Conservation (phyloP, 306 rosid species). For the Oxytropis ochrocephala region DNA sequence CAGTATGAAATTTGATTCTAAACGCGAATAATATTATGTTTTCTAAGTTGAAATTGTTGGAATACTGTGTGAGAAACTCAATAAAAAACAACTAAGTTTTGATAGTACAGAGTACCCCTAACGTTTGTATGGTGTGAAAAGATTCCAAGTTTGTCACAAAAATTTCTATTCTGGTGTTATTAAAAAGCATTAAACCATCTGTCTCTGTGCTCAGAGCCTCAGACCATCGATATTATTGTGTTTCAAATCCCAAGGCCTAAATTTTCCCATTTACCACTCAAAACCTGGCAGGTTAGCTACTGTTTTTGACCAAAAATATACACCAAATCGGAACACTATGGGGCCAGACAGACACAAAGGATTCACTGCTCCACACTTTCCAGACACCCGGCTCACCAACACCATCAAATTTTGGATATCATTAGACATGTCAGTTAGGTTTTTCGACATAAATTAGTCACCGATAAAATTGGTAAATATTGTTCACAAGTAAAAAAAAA, state of each 20-base stretch:
- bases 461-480: too few relatives aligned
- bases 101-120: conserved; percentile 20
- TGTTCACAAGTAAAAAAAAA: too few relatives aligned
- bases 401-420: background rate
- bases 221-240: conserved; percentile 28
- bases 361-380: background rate
- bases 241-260: conserved; percentile 63
- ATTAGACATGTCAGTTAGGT: too few relatives aligned
- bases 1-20: too few relatives aligned
- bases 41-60: too few relatives aligned
- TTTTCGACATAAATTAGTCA: too few relatives aligned
- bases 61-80: too few relatives aligned
- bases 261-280: conserved; percentile 20
- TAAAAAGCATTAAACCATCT: conserved; percentile 18
- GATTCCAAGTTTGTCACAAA: conserved; percentile 15
- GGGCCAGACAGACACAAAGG: conserved; percentile 1
- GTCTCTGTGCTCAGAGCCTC: conserved; percentile 20
- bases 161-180: conserved; percentile 20
- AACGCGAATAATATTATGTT: too few relatives aligned
- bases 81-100: background rate
- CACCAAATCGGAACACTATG: background rate
- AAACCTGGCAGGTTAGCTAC: conserved; percentile 19
- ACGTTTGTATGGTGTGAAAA: conserved; percentile 27
- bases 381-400: background rate
- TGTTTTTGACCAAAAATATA: conserved; percentile 28